Evolutionary conservation across 345 rosid genomes (phyloP).

Genomic region (Odontarrhena argentea): DNA sequence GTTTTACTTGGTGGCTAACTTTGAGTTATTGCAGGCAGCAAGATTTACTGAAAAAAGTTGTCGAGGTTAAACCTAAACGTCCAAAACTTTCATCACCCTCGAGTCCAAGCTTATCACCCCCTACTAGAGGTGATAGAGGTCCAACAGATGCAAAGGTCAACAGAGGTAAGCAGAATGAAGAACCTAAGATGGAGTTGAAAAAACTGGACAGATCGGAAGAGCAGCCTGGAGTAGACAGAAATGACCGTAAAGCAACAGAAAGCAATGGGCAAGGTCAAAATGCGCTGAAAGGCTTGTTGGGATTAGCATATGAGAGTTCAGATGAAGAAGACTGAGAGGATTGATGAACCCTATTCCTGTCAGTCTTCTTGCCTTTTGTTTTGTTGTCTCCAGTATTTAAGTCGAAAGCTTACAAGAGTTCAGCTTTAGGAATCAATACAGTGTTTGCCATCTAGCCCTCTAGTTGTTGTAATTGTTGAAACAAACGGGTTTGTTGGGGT

Average conservation of each 20-base stretch:
- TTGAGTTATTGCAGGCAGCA: constrained; percentile 63
- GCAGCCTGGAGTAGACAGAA: constrained; percentile 17
- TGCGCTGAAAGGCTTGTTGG: constrained; percentile 65
- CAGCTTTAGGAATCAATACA: constrained; percentile 33
- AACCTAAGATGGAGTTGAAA: constrained; percentile 29
- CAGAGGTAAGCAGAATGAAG: constrained; percentile 39
- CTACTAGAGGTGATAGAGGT: constrained; percentile 37
- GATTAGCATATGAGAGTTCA: constrained; percentile 84
- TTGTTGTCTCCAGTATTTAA: constrained; percentile 8
- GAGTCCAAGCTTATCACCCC: constrained; percentile 36
- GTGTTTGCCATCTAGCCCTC: constrained; percentile 30
- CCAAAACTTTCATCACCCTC: constrained; percentile 48
- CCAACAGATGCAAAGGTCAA: constrained; percentile 35
- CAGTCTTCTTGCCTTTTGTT: constrained; percentile 19
- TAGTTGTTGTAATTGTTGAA: constrained; percentile 41
- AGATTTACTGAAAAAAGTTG: constrained; percentile 82
- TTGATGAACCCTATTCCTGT: constrained; percentile 8
- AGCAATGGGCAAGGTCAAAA: constrained; percentile 43
- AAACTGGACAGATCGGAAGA: constrained; percentile 38
- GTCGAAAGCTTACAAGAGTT: constrained; percentile 31
- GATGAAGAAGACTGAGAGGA: constrained; percentile 62
- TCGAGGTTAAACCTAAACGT: constrained; percentile 83
- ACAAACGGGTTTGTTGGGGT: constrained; percentile 32
- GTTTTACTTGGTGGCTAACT: neutral
- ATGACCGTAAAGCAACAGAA: constrained; percentile 23